Percentiles rank a stretch among this genome's conserved stretches.
Conservation (phyloP, 768 basidiomycete species). For the Pholiota microspora region DNA sequence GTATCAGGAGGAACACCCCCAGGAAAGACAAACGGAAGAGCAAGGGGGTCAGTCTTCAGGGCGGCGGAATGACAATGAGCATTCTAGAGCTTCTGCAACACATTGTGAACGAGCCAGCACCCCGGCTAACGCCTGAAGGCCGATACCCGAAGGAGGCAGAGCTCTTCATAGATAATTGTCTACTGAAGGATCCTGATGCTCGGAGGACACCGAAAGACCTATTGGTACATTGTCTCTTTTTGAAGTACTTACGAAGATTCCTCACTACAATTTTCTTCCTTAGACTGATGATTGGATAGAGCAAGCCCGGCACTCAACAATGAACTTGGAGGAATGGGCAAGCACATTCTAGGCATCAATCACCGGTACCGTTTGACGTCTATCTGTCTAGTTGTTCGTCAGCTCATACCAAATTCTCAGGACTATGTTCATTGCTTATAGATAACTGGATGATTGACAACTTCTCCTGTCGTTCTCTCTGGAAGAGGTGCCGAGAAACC, state of each 20-base stretch:
- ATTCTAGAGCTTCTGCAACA: constrained; percentile 96
- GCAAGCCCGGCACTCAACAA: constrained; percentile 50
- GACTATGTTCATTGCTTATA: neutral
- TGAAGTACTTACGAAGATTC: neutral
- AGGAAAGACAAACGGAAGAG: constrained; percentile 87
- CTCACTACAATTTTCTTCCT: neutral
- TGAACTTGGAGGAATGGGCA: constrained; percentile 82
- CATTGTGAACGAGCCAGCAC: constrained; percentile 98
- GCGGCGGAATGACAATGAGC: constrained; percentile 96
- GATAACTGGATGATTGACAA: constrained; percentile 2
- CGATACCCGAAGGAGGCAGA: constrained; percentile 71
- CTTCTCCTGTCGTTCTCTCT: neutral
- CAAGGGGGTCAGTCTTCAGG: constrained; percentile 90
- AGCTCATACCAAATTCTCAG: neutral
- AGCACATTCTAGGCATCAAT: constrained; percentile 52
- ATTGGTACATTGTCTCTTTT: constrained; percentile 47
- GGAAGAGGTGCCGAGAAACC: constrained; percentile 1
- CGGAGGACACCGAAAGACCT: constrained; percentile 88
- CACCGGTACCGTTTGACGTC: neutral
- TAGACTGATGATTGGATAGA: constrained; percentile 80
- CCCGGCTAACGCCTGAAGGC: constrained; percentile 74
- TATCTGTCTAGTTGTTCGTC: neutral
- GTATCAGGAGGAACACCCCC: constrained; percentile 39
- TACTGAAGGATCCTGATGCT: constrained; percentile 85
- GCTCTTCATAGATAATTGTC: constrained; percentile 84